Conservation (phyloP, 257 asterid species). For the Jacaranda copaia region DNA sequence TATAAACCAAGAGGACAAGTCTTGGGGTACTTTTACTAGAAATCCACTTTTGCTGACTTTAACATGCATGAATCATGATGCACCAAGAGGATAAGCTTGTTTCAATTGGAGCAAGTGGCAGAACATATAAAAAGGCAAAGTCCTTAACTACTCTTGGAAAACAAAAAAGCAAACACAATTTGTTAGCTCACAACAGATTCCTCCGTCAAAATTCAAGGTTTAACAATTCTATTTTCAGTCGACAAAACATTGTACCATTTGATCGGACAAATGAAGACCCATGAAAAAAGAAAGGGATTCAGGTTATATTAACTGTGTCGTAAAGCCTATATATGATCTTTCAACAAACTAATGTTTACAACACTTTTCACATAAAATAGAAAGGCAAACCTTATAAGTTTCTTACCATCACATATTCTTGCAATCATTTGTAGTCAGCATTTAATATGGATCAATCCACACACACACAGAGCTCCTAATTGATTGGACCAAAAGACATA, state of each 20-base stretch:
- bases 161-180: not conserved
- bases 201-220: not conserved
- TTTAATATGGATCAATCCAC: slow-evolving; percentile 11
- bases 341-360: not conserved
- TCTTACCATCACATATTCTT: slow-evolving; percentile 1
- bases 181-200: not conserved
- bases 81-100: too few relatives aligned
- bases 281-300: not conserved
- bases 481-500: not conserved
- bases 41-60: too few relatives aligned
- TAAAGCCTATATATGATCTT: not conserved
- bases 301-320: not conserved
- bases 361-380: not conserved
- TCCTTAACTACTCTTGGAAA: not conserved
- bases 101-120: too few relatives aligned
- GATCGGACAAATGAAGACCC: not conserved
- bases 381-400: not conserved
- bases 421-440: not conserved
- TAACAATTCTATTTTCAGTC: not conserved
- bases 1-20: too few relatives aligned
- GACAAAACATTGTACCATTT: not conserved
- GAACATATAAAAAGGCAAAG: not conserved
- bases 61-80: too few relatives aligned
- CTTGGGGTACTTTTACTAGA: too few relatives aligned
- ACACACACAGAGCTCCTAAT: slow-evolving; percentile 9